These are phyloP conservation scores for Ustilago xerochloae DNA, from an alignment of 1,284 basidiomycete genomes.

Conservation along the genomic window DNA sequence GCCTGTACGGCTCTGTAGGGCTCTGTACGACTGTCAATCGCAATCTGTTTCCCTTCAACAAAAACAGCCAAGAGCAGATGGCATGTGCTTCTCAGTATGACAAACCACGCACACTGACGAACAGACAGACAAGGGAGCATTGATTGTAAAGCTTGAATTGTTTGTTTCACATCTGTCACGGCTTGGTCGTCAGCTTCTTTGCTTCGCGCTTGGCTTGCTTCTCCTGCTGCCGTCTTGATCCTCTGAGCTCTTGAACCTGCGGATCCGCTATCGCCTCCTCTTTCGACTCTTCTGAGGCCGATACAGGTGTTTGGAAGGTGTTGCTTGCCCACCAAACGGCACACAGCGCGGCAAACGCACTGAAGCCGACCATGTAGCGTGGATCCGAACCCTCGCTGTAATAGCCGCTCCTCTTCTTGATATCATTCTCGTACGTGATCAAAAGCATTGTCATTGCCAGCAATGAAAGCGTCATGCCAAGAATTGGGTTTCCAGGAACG, in stretches of 20 bases:
- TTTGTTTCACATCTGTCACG: too few relatives aligned
- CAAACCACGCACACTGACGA: background rate
- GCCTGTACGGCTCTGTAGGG: too few relatives aligned
- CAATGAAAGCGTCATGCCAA: conserved; percentile 22
- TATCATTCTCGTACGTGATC: conserved; percentile 44
- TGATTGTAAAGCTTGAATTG: background rate
- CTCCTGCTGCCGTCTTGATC: conserved; percentile 27
- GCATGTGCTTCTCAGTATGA: too few relatives aligned
- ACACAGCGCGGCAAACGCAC: conserved; percentile 12
- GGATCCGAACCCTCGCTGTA: conserved; percentile 34
- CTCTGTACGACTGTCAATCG: too few relatives aligned
- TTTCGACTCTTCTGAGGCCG: conserved; percentile 8
- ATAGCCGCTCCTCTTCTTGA: conserved; percentile 35
- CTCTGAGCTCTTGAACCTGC: background rate
- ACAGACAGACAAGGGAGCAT: too few relatives aligned
- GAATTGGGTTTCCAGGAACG: conserved; percentile 23
- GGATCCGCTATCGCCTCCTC: background rate
- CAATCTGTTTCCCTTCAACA: too few relatives aligned
- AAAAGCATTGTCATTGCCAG: conserved; percentile 32
- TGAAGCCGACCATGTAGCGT: conserved; percentile 23
- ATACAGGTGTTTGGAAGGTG: conserved; percentile 12
- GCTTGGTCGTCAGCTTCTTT: conserved; percentile 23
- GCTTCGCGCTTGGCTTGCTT: conserved; percentile 43
- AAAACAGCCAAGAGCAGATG: too few relatives aligned
- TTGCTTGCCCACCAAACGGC: conserved; percentile 39